Evolutionary conservation across 2,329 filamentous ascomycete genomes (phyloP), one percentile per base, ranked within the genome.

Genomic region (Colletotrichum incanum): DNA sequence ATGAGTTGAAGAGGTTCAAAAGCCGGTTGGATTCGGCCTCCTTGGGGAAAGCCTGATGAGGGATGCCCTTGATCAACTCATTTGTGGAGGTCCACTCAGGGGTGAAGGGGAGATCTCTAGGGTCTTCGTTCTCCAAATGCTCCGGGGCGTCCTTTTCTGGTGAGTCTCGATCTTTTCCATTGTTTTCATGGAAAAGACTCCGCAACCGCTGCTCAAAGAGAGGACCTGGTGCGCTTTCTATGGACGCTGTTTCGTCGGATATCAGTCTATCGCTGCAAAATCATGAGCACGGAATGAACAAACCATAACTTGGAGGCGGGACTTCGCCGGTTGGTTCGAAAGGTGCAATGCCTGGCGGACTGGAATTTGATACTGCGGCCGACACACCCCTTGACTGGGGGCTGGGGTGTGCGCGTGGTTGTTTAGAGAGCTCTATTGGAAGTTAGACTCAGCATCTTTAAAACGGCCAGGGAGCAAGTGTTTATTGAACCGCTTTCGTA

Each of bases 1-100:
- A 60, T 2, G 77, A 76, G 28, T 74, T 67, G 49, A 79, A 79
- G 0, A 74, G 50, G 41, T 77, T 73, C 16, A 79, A 75, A 0
- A 79, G 59, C 5, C 75, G 61, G 34, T 74, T 67, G 0, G 78
- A 77, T 56, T 76, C 74, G 5, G 66, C 64, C 39, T 76, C 76
- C 1, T 74, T 68, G 2, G 71, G 73, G 8, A 74, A 56, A 0
- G 41, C 70, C 18, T 59, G 72, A 11, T 71, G 49, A 3, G 68
- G 63, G 16, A 67, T 73, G 47, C 68, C 72, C 55, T 59, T 72
- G 47, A 72, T 72, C 5, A 72, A 5, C 39, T 72, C 70, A 20
- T 70, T 67, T 18, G 70, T 72, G 9, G 70, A 72, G 41, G 52
- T 68, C 70, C 70, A 72, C 47, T 72, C 70, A 41, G 70, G 54